Percentiles rank a stretch among this genome's conserved stretches.
These are phyloP conservation scores for Penicillium sp. DNA, from an alignment of 2,329 filamentous ascomycete species.

Conservation along the genomic window DNA sequence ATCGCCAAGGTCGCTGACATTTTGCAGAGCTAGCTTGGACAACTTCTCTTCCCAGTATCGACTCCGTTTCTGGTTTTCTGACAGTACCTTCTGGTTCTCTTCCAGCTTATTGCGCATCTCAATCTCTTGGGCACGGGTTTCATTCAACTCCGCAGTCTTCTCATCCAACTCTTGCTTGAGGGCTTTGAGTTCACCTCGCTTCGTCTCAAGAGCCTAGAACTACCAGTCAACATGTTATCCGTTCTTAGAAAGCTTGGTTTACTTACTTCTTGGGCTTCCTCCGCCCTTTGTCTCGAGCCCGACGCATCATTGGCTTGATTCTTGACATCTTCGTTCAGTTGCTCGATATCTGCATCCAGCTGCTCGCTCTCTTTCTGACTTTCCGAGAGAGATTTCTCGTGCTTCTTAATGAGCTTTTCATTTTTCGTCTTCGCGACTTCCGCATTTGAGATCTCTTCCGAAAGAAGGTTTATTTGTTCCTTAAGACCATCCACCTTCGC, in stretches of 20 bases:
- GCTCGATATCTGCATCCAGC: constrained; percentile 68
- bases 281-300: constrained; percentile 66
- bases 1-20: constrained; percentile 66
- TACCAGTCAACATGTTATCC: constrained; percentile 20
- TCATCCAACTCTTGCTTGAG: constrained; percentile 84
- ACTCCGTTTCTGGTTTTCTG: constrained; percentile 79
- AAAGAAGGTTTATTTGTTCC: constrained; percentile 74
- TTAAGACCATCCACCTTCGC: constrained; percentile 86
- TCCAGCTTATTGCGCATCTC: constrained; percentile 99
- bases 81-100: constrained; percentile 84
- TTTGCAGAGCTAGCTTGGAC: constrained; percentile 76
- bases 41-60: constrained; percentile 89
- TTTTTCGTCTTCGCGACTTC: constrained; percentile 89
- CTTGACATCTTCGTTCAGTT: constrained; percentile 72
- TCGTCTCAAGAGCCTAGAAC: constrained; percentile 62
- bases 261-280: constrained; percentile 68
- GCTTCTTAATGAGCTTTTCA: constrained; percentile 84
- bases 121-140: constrained; percentile 83
- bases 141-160: constrained; percentile 80
- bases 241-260: background rate
- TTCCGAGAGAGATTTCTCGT: constrained; percentile 76
- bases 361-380: constrained; percentile 74
- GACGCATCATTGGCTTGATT: constrained; percentile 73
- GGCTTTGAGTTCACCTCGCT: constrained; percentile 73
- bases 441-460: constrained; percentile 77